Conservation (phyloP, 805 yeast species). For the Saturnispora besseyi region DNA sequence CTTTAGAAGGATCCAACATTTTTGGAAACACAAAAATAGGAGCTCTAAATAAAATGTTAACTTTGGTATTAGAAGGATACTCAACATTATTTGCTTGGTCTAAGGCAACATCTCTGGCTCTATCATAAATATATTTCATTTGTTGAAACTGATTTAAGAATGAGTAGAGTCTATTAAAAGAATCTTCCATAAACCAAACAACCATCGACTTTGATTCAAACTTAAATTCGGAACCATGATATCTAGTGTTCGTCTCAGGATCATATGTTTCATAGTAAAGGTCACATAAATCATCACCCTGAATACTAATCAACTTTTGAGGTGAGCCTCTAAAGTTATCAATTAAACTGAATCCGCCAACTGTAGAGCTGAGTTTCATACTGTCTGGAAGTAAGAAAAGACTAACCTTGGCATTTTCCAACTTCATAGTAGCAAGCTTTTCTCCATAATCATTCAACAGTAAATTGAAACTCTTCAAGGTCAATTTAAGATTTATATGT, state of each 20-base stretch:
- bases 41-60: conserved; percentile 65
- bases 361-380: conserved; percentile 57
- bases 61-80: conserved; percentile 50
- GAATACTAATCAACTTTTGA: conserved; percentile 65
- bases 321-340: conserved; percentile 60
- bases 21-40: conserved; percentile 80
- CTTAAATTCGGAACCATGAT: conserved; percentile 48
- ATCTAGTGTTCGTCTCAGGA: conserved; percentile 36
- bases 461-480: conserved; percentile 62
- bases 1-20: conserved; percentile 32
- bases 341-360: conserved; percentile 71
- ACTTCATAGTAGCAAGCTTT: conserved; percentile 66
- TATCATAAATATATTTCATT: conserved; percentile 86
- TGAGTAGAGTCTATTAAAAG: conserved; percentile 56
- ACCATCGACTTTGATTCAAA: conserved; percentile 69
- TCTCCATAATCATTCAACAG: conserved; percentile 77
- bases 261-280: conserved; percentile 78
- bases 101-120: conserved; percentile 81
- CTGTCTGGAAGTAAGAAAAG: conserved; percentile 67
- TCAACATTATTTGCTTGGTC: conserved; percentile 60
- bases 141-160: conserved; percentile 67
- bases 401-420: conserved; percentile 63
- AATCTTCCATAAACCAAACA: conserved; percentile 72
- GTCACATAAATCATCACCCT: conserved; percentile 72
- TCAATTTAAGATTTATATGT: conserved; percentile 59